phyloP scores from a whole-genome alignment of 2,329 filamentous ascomycete species.

The Penicillium expansum region DNA sequence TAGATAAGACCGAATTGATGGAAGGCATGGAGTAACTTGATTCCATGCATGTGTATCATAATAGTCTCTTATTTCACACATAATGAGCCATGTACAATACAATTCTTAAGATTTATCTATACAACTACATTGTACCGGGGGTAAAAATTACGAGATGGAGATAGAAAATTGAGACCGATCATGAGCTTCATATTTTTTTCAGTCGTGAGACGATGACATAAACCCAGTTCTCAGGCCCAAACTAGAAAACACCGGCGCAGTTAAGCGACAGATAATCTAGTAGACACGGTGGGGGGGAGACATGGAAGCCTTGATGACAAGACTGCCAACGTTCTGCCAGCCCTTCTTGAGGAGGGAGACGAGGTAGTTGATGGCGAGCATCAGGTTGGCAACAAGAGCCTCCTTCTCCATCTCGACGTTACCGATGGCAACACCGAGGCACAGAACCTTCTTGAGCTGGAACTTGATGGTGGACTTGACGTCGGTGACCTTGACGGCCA shows the following conservation, averaged over 20 bases:
- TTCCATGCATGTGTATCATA: conserved; percentile 8
- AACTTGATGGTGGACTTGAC: conserved; percentile 99
- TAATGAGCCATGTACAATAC: conserved; percentile 1
- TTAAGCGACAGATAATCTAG: conserved; percentile 56
- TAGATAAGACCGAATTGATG: conserved; percentile 88
- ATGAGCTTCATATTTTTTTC: conserved; percentile 35
- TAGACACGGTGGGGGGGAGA: conserved; percentile 97
- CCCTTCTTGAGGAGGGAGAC: conserved; percentile 99
- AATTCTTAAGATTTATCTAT: background rate
- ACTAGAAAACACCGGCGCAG: conserved; percentile 24
- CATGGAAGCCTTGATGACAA: conserved; percentile 99
- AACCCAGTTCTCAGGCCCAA: conserved; percentile 27
- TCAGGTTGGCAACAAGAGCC: conserved; percentile 96
- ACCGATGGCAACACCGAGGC: conserved; percentile 98
- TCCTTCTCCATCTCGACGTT: conserved; percentile 98
- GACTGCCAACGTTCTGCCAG: conserved; percentile 99
- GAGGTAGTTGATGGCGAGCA: conserved; percentile 99
- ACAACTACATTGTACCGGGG: background rate
- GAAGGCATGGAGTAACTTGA: conserved; percentile 72
- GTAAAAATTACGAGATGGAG: conserved; percentile 2
- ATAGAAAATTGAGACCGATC: conserved; percentile 25
- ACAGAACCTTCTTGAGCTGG: conserved; percentile 99
- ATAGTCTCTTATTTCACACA: background rate
- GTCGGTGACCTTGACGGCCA: conserved; percentile 92
- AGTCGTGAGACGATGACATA: conserved; percentile 31